Evolutionary conservation across 2,329 filamentous ascomycete species (phyloP), one percentile per base, ranked within the genome.

Genomic region (Seiridium unicorne): DNA sequence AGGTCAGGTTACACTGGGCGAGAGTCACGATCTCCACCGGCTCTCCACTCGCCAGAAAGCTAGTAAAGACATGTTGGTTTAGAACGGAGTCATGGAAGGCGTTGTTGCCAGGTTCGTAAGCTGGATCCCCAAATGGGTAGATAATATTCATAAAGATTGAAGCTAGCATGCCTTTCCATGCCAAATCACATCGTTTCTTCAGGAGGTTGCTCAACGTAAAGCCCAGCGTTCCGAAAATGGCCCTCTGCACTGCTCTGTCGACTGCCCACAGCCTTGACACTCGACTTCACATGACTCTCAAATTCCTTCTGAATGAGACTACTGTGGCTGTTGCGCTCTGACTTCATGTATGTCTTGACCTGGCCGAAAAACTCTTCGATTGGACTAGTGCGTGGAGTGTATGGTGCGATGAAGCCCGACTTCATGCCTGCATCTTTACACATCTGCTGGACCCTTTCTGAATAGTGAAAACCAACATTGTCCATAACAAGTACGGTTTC

Each of bases 161-260:
- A 42, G 38, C 13, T 42, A 42, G 13, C 38, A 42, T 42, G 38
- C 13, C 38, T 42, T 42, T 36, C 34, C 32, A 10, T 46, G 44
- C n/a, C 31, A 13, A 38, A 26, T 5, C 34, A 46, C 18, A 47
- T 13, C 32, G 31, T 49, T 60, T 31, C 7, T 49, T 55, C 35
- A 46, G 32, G 44, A 55, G 51, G 32, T 42, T 47, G 38, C 38
- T 60, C 26, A 32, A 55, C 42, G 31, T 55, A 60, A 56, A 51
- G 46, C 38, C 58, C 51, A 44, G 58, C 58, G 48, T 60, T 56
- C 31, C 58, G 58, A 56, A 60, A 55, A 60, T 60, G 44, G 35
- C 46, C 55, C 36, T 58, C 3, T 31, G 56, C 56, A 58, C 56
- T 58, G 11, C 46, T 44, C 47, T 51, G 35, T 51, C 35, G 47